A percentile compares a stretch with the other conserved stretches of the same genome.
These are phyloP conservation scores for Glonium stellatum DNA, from an alignment of 495 filamentous ascomycete genomes.

Conservation along the genomic window DNA sequence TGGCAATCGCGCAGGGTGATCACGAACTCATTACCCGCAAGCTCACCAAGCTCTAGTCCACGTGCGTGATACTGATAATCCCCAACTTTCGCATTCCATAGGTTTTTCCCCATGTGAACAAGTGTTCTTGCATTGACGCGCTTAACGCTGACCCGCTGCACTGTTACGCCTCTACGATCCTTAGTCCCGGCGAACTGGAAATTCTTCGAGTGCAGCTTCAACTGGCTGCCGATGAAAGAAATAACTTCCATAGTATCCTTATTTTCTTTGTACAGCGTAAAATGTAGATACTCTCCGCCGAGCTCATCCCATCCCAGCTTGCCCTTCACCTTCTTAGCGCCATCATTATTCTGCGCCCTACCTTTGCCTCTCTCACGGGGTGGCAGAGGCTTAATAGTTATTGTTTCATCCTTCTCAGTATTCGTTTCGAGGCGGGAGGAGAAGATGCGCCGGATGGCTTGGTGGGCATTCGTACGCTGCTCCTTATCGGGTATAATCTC, in stretches of 20 bases:
- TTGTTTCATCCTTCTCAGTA: slow-evolving; percentile 51
- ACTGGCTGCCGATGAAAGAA: slow-evolving; percentile 57
- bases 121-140: slow-evolving; percentile 58
- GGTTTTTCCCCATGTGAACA: slow-evolving; percentile 51
- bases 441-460: slow-evolving; percentile 62
- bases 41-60: slow-evolving; percentile 71
- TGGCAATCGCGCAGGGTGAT: slow-evolving; percentile 81
- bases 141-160: slow-evolving; percentile 71
- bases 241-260: slow-evolving; percentile 95
- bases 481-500: slow-evolving; percentile 51
- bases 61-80: slow-evolving; percentile 67
- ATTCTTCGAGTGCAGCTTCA: slow-evolving; percentile 59
- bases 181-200: slow-evolving; percentile 93
- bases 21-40: slow-evolving; percentile 82
- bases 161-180: slow-evolving; percentile 81
- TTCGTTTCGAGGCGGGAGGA: slow-evolving; percentile 56
- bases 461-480: slow-evolving; percentile 57
- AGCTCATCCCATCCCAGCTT: slow-evolving; percentile 53
- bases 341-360: slow-evolving; percentile 10
- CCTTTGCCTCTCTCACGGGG: slow-evolving; percentile 21
- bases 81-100: slow-evolving; percentile 62
- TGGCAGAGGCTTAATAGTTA: slow-evolving; percentile 49
- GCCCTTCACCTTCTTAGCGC: slow-evolving; percentile 29
- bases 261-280: slow-evolving; percentile 95
- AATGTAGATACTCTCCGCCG: slow-evolving; percentile 79